These are phyloP conservation scores for Ganoderma boninense DNA, from an alignment of 1,284 basidiomycete genomes.

Conservation along the genomic window DNA sequence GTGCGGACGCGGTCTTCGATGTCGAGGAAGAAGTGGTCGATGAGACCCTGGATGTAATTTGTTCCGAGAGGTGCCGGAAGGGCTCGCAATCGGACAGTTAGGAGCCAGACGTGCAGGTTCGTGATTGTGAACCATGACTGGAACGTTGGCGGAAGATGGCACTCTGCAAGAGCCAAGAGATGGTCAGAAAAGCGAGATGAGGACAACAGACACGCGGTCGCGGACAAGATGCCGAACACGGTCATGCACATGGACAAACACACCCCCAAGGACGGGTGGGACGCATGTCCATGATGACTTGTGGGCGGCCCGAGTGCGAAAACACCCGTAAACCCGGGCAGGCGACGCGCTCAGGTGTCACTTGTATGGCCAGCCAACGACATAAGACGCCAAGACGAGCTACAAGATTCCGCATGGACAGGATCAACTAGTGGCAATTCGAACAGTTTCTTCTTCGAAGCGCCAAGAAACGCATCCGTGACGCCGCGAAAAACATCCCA, in stretches of 20 bases:
- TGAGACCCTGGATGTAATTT: slow-evolving; percentile 80
- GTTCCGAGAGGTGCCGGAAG: slow-evolving; percentile 75
- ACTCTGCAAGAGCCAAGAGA: slow-evolving; percentile 60
- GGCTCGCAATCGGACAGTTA: slow-evolving; percentile 88
- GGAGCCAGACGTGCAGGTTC: slow-evolving; percentile 92
- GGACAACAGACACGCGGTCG: slow-evolving; percentile 4
- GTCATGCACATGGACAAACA: neutral
- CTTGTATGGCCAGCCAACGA: too few species aligned
- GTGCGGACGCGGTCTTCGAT: slow-evolving; percentile 90
- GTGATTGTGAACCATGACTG: slow-evolving; percentile 98
- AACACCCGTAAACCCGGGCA: too few species aligned
- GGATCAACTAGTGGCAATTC: too few species aligned
- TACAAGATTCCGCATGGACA: neutral
- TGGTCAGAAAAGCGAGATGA: slow-evolving; percentile 2
- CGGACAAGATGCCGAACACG: neutral
- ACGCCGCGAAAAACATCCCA: neutral
- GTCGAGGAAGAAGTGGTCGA: slow-evolving; percentile 97
- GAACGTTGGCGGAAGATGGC: slow-evolving; percentile 90
- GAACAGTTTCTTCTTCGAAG: too few species aligned
- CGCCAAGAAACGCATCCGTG: neutral
- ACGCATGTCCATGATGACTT: too few species aligned
- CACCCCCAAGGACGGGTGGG: too few species aligned
- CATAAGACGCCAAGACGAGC: too few species aligned
- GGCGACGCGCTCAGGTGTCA: too few species aligned
- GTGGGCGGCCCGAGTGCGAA: too few species aligned